phyloP scores from a whole-genome alignment of 306 rosid genomes.

The Purshia tridentata region DNA sequence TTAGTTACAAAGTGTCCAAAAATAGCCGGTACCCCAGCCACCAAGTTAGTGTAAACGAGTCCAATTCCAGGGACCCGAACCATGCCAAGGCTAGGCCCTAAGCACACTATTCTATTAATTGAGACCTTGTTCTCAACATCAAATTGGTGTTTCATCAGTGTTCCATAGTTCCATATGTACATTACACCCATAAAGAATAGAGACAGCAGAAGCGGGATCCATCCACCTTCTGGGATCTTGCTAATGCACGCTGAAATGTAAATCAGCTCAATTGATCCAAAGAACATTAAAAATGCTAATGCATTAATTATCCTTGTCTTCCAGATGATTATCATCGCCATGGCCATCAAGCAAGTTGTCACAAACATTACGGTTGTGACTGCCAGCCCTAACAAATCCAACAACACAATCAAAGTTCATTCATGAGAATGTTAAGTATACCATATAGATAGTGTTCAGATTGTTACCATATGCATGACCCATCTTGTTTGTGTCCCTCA shows the following conservation, averaged over 20 bases:
- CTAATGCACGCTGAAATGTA: conserved; percentile 58
- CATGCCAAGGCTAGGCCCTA: conserved; percentile 62
- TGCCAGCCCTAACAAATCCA: conserved; percentile 52
- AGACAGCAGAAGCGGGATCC: conserved; percentile 56
- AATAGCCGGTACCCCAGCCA: conserved; percentile 51
- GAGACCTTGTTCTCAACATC: conserved; percentile 74
- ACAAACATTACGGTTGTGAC: conserved; percentile 66
- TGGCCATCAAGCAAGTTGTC: conserved; percentile 72
- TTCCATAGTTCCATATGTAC: conserved; percentile 71
- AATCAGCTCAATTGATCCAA: conserved; percentile 61
- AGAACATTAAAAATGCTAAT: conserved; percentile 44
- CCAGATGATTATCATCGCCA: conserved; percentile 67
- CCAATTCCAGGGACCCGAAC: conserved; percentile 70
- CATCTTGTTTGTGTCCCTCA: conserved; percentile 62
- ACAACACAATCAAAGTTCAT: conserved; percentile 27
- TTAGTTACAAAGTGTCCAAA: conserved; percentile 71
- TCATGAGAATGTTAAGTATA: conserved; percentile 6
- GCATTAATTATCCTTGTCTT: conserved; percentile 45
- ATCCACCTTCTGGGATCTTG: conserved; percentile 66
- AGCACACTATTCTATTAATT: conserved; percentile 41
- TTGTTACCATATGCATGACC: conserved; percentile 72
- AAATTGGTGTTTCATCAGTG: conserved; percentile 61
- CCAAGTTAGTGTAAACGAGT: conserved; percentile 51
- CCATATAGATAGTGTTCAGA: not conserved
- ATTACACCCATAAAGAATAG: conserved; percentile 43